These are phyloP conservation scores for Arabidopsis thaliana DNA, from an alignment of 345 rosid species.

Conservation along the genomic window DNA sequence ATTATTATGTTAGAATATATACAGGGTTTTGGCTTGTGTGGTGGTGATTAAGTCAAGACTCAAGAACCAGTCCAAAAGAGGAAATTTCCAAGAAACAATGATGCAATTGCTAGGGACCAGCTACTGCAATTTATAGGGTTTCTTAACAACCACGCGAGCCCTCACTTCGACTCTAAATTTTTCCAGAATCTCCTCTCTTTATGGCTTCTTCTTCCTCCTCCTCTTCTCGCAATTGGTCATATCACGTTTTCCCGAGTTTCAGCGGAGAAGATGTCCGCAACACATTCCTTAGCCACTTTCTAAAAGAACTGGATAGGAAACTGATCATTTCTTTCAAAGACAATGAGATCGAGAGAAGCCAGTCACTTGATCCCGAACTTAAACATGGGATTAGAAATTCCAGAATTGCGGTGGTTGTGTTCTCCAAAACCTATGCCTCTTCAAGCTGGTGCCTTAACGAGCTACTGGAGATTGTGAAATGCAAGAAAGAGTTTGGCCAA, in stretches of 20 bases:
- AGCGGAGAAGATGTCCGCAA: neutral
- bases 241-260: conserved; percentile 4
- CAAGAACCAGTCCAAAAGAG: neutral
- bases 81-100: neutral
- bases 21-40: neutral
- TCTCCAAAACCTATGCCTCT: conserved; percentile 7
- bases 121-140: neutral
- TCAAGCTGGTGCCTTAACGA: conserved; percentile 24
- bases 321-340: neutral
- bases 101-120: neutral
- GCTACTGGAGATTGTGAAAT: conserved; percentile 11
- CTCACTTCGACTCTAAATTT: neutral
- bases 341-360: conserved; percentile 1
- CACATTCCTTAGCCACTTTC: conserved; percentile 4
- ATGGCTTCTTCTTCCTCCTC: neutral
- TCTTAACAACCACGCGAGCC: neutral
- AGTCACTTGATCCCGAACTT: neutral
- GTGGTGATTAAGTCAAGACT: neutral
- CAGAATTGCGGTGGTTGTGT: neutral
- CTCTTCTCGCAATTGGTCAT: neutral
- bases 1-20: neutral
- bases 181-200: neutral
- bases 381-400: neutral
- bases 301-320: neutral
- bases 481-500: neutral